Evolutionary conservation across 768 basidiomycete genomes (phyloP).

Genomic region (Calvatia gigantea): DNA sequence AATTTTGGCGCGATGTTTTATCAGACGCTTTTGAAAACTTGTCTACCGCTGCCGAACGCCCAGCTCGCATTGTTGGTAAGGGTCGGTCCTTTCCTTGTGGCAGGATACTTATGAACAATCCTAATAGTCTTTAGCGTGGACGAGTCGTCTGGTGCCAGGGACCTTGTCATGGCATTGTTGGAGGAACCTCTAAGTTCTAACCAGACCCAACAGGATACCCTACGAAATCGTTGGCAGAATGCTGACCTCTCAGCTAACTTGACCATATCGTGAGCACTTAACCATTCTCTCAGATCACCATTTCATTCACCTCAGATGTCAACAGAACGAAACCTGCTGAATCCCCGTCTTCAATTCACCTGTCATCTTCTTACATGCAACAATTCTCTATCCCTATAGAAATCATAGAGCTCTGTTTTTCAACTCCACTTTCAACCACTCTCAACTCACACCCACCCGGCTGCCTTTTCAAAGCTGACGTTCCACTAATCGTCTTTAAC

Average conservation of each 20-base stretch:
- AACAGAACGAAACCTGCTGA: constrained; percentile 18
- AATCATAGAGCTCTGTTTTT: constrained; percentile 37
- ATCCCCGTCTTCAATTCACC: constrained; percentile 21
- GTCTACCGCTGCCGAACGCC: constrained; percentile 25
- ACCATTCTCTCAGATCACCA: background rate
- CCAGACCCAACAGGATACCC: constrained; percentile 32
- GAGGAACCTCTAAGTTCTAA: constrained; percentile 68
- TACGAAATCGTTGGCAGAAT: constrained; percentile 50
- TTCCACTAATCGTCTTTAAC: constrained; percentile 63
- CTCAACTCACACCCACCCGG: constrained; percentile 13
- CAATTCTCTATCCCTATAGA: constrained; percentile 51
- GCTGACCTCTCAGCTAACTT: constrained; percentile 21
- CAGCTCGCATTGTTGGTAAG: constrained; percentile 50
- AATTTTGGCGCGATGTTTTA: constrained; percentile 46
- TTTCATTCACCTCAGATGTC: constrained; percentile 23
- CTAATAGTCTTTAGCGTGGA: constrained; percentile 55
- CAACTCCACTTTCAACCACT: constrained; percentile 15
- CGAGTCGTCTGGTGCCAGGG: constrained; percentile 47
- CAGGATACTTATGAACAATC: background rate
- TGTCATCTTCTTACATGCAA: constrained; percentile 51
- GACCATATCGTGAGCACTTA: constrained; percentile 36
- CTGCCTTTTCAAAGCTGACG: constrained; percentile 46
- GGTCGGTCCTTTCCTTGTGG: constrained; percentile 9
- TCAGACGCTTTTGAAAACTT: constrained; percentile 33
- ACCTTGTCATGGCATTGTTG: constrained; percentile 67